A percentile compares a stretch with the other conserved stretches of the same genome.
phyloP scores from a whole-genome alignment of 306 rosid species.

The Quercus cerris region DNA sequence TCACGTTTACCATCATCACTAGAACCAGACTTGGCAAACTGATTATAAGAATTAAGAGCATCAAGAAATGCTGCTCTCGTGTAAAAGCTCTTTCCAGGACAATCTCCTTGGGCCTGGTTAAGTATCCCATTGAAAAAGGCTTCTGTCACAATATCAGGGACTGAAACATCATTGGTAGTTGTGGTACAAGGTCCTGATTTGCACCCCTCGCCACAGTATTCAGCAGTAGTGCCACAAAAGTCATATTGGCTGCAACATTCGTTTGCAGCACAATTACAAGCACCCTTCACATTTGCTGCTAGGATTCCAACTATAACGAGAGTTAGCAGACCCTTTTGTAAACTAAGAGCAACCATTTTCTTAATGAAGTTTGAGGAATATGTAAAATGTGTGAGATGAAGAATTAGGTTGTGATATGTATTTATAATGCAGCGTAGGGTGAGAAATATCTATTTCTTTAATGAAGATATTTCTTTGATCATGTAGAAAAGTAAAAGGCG shows the following conservation, averaged over 20 bases:
- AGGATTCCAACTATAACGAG: constrained; percentile 1
- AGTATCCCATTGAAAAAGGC: constrained; percentile 16
- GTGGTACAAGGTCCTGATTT: constrained; percentile 1
- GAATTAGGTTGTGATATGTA: no score
- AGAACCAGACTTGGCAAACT: constrained; percentile 4
- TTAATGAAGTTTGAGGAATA: no score
- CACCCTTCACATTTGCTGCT: not conserved
- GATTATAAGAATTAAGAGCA: constrained; percentile 1
- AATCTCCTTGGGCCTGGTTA: constrained; percentile 12
- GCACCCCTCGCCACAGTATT: constrained; percentile 25
- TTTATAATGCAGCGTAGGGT: no score
- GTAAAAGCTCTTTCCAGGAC: constrained; percentile 28
- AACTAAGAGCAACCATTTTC: not conserved
- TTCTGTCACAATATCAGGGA: constrained; percentile 10
- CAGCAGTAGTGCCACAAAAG: not conserved
- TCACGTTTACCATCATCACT: constrained; percentile 28
- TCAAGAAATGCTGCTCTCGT: constrained; percentile 27
- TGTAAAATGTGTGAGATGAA: no score
- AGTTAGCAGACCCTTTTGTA: not conserved
- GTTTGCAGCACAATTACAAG: constrained; percentile 13
- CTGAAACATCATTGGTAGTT: not conserved
- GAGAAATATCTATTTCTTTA: no score
- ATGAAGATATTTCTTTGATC: no score
- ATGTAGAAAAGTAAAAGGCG: no score
- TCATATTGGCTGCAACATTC: constrained; percentile 22